These are phyloP conservation scores for Groenewaldozyma salmanticensis DNA, from an alignment of 805 yeast species.

Conservation along the genomic window DNA sequence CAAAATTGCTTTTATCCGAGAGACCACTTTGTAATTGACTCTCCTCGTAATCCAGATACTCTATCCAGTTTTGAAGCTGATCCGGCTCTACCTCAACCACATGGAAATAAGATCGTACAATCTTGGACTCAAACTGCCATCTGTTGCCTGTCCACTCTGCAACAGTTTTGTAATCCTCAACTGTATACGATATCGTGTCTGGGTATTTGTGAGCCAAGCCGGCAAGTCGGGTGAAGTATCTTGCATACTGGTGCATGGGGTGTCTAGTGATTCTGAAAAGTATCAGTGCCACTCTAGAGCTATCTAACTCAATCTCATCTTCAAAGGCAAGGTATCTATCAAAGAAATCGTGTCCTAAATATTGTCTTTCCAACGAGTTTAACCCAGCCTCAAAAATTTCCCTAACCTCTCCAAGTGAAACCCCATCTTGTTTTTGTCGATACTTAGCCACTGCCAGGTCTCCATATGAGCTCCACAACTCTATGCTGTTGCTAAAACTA, in stretches of 20 bases:
- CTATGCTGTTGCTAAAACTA: slow-evolving; percentile 26
- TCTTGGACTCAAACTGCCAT: slow-evolving; percentile 68
- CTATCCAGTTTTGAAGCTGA: slow-evolving; percentile 47
- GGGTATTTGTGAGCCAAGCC: slow-evolving; percentile 9
- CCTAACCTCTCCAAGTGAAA: slow-evolving; percentile 6
- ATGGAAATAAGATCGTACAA: slow-evolving; percentile 52
- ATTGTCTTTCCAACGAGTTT: slow-evolving; percentile 52
- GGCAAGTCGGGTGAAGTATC: slow-evolving; percentile 43
- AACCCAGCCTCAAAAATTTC: slow-evolving; percentile 39
- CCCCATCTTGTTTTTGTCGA: slow-evolving; percentile 10
- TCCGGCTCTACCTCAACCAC: slow-evolving; percentile 37
- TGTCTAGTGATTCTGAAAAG: slow-evolving; percentile 29
- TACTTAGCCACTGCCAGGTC: slow-evolving; percentile 8
- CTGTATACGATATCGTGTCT: slow-evolving; percentile 3
- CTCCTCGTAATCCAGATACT: slow-evolving; percentile 52
- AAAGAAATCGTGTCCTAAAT: slow-evolving; percentile 75
- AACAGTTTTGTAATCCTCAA: slow-evolving; percentile 34
- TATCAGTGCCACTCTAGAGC: slow-evolving; percentile 31
- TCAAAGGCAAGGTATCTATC: slow-evolving; percentile 62
- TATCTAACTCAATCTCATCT: slow-evolving; percentile 30
- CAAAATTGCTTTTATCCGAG: slow-evolving; percentile 11
- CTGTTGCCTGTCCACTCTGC: slow-evolving; percentile 46
- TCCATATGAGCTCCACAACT: slow-evolving; percentile 24
- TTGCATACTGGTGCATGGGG: slow-evolving; percentile 84
- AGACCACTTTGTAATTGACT: slow-evolving; percentile 10